These are phyloP conservation scores for Barnettozyma salicaria DNA, from an alignment of 805 yeast genomes.

Conservation along the genomic window DNA sequence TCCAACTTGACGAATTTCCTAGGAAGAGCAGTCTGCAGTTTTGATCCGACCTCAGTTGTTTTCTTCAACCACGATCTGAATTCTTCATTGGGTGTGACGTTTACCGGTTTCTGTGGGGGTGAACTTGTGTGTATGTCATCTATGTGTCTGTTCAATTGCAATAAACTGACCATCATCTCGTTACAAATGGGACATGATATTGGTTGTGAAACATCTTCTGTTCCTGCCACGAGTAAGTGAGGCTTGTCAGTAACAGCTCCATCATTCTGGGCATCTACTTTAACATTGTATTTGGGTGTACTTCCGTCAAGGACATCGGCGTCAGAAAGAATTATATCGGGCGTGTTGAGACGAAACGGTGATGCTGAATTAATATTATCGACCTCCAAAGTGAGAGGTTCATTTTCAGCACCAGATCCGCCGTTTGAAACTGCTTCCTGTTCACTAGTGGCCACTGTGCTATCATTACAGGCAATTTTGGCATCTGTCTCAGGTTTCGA, in stretches of 20 bases:
- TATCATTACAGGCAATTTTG: not conserved
- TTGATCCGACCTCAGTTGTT: conserved; percentile 34
- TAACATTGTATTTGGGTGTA: not conserved
- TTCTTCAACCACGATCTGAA: conserved; percentile 40
- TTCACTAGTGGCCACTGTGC: not conserved
- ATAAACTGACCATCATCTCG: conserved; percentile 47
- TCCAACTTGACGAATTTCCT: conserved; percentile 42
- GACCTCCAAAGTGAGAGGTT: too few species aligned
- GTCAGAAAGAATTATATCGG: conserved; percentile 13
- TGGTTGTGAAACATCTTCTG: not conserved
- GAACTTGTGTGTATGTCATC: conserved; percentile 53
- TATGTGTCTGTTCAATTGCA: conserved; percentile 59
- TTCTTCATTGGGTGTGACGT: conserved; percentile 25
- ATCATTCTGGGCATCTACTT: not conserved
- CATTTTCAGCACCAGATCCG: not conserved
- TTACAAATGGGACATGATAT: conserved; percentile 64
- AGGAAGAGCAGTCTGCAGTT: conserved; percentile 30
- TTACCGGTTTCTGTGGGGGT: conserved; percentile 6
- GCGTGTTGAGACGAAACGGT: conserved; percentile 2
- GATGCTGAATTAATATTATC: too few species aligned
- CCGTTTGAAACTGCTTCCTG: not conserved
- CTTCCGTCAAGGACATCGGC: conserved; percentile 8
- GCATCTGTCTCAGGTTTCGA: not conserved
- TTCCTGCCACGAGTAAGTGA: too few species aligned
- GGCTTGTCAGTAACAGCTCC: not conserved